Conservation (phyloP, 345 rosid species). For the Eucalyptus regnans region DNA sequence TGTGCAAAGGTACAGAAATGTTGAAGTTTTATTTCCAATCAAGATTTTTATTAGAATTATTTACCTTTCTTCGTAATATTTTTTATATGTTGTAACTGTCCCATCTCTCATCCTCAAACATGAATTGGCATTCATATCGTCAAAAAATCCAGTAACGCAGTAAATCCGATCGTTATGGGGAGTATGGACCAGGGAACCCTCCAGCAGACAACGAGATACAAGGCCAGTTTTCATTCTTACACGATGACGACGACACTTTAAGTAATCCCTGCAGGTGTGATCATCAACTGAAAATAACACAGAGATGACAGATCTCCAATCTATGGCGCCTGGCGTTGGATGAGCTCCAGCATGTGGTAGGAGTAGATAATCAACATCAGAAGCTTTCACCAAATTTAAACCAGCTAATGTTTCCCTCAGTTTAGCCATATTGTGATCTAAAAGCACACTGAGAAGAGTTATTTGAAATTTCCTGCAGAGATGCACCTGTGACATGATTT, state of each 20-base stretch:
- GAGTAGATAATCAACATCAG: conserved; percentile 50
- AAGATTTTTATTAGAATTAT: neutral
- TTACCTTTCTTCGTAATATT: conserved; percentile 45
- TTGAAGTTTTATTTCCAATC: neutral
- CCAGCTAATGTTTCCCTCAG: conserved; percentile 17
- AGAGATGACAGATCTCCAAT: conserved; percentile 49
- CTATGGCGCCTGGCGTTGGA: conserved; percentile 6
- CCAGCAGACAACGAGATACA: conserved; percentile 34
- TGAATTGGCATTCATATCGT: conserved; percentile 46
- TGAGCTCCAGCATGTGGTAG: conserved; percentile 26
- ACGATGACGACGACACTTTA: conserved; percentile 2
- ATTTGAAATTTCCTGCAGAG: conserved; percentile 58
- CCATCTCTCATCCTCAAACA: conserved; percentile 28
- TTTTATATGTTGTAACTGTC: conserved; percentile 23
- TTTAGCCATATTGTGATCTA: conserved; percentile 26
- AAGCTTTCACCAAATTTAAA: conserved; percentile 2
- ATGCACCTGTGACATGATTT: conserved; percentile 30
- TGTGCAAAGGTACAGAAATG: neutral
- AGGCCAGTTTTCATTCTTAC: conserved; percentile 39
- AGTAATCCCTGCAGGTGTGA: conserved; percentile 13
- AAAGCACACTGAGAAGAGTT: conserved; percentile 47
- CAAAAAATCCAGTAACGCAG: conserved; percentile 31
- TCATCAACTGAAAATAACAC: conserved; percentile 9
- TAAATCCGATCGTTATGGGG: conserved; percentile 64
- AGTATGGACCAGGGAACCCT: conserved; percentile 56